Evolutionary conservation across 2,329 filamentous ascomycete genomes (phyloP), one percentile per base, ranked within the genome.

Genomic region (Ceratocystis ficicola): DNA sequence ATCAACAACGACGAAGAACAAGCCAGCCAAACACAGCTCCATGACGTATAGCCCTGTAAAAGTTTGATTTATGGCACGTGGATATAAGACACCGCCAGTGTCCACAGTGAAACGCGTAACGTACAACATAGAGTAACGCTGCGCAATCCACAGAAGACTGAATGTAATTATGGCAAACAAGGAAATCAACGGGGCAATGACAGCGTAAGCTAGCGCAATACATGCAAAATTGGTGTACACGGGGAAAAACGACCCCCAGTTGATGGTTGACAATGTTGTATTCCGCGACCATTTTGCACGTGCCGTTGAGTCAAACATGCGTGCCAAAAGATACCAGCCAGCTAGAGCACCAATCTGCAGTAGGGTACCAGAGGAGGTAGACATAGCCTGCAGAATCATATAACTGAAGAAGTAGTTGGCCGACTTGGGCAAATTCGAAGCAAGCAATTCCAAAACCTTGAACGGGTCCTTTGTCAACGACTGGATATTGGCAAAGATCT

Each of bases 341-440:
- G 91, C 72, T 2, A 99, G 80, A 2, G 86, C 83, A n/a, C 84
- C 85, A 28, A 95, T 83, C 72, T 97, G 94, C 12, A 96, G 78
- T 3, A 97, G 79, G 0, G 90, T 93, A 74, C 89, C 91, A 1
- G 93, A 93, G 74, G 91, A 96, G 69, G 90, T 91, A 69, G 90
- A 91, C 71, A 97, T 81, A 0, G 92, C 90, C 72, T 97, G 94
- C 8, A 99, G 85, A 73, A 96, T 87, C 86, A 99, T 92, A 81
- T 99, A 99, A 0, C 90, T 93, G 80, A 96, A 97, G 79, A 97
- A 99, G 75, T 97, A 99, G 73, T 96, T 96, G 70, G 90, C 88
- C 0, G 92, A 87, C 70, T 85, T 88, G 1, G 94, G 94, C 4
- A 99, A 78, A 68, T 92, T 94, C 10, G 79, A 74, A 0, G 93